Evolutionary conservation across 306 rosid genomes (phyloP).

Genomic region (Canavalia ensiformis): DNA sequence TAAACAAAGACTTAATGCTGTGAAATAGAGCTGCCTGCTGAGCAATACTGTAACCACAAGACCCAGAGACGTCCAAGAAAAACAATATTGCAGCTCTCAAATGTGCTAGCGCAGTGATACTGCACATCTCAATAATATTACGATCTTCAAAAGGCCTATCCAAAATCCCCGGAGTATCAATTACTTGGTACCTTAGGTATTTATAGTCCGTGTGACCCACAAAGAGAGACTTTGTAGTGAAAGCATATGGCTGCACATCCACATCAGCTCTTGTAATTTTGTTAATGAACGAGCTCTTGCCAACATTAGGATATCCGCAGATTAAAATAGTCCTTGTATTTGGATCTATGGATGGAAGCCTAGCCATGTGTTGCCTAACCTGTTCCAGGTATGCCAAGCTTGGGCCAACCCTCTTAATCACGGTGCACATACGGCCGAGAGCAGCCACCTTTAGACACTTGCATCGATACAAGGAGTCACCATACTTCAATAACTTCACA

Average conservation of each 20-base stretch:
- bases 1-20: slow-evolving; percentile 69
- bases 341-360: slow-evolving; percentile 88
- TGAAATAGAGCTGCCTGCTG: slow-evolving; percentile 93
- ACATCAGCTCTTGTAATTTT: slow-evolving; percentile 93
- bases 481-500: too few relatives aligned
- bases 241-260: slow-evolving; percentile 93
- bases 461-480: too few relatives aligned
- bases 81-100: slow-evolving; percentile 89
- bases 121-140: slow-evolving; percentile 93
- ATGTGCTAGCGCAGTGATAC: slow-evolving; percentile 94
- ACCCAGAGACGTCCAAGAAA: slow-evolving; percentile 88
- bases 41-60: slow-evolving; percentile 87
- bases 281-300: slow-evolving; percentile 93
- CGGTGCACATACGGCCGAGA: slow-evolving; percentile 84
- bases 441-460: slow-evolving; percentile 65
- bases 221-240: slow-evolving; percentile 89
- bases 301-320: slow-evolving; percentile 94
- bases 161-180: slow-evolving; percentile 92
- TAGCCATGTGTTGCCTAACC: slow-evolving; percentile 80
- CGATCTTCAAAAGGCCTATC: slow-evolving; percentile 93
- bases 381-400: slow-evolving; percentile 82
- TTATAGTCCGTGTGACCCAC: slow-evolving; percentile 92
- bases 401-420: slow-evolving; percentile 74
- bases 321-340: slow-evolving; percentile 78
- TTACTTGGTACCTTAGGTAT: slow-evolving; percentile 89